phyloP scores from a whole-genome alignment of 805 yeast species.

The Suhomyces pyralidae region DNA sequence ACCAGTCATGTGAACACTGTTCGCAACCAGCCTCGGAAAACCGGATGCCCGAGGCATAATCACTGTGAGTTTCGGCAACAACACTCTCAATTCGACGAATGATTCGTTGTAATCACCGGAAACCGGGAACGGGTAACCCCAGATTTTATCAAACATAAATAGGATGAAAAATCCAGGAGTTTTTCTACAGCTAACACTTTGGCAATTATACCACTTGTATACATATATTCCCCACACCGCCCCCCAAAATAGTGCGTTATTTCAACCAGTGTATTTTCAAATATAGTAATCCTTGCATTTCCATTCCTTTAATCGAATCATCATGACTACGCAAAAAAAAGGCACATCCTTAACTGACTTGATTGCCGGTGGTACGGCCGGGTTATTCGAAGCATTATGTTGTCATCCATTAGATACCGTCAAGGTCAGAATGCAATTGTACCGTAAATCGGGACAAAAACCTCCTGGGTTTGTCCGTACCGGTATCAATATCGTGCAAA shows the following conservation, averaged over 20 bases:
- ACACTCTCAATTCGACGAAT: not conserved
- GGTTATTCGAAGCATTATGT: slow-evolving; percentile 93
- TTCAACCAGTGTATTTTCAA: not conserved
- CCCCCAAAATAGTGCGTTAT: not conserved
- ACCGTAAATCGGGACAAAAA: slow-evolving; percentile 65
- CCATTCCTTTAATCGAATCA: not conserved
- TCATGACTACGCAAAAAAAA: slow-evolving; percentile 23
- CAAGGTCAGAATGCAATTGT: slow-evolving; percentile 95
- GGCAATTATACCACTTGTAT: not conserved
- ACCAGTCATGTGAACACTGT: not conserved
- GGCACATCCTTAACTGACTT: slow-evolving; percentile 56
- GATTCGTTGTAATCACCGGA: not conserved
- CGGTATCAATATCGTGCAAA: slow-evolving; percentile 70
- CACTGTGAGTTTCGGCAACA: not conserved
- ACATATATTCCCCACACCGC: not conserved
- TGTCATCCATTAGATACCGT: slow-evolving; percentile 98
- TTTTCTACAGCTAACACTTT: not conserved
- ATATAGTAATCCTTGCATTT: not conserved
- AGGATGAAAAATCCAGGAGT: not conserved
- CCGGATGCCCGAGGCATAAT: not conserved
- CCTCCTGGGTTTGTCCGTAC: slow-evolving; percentile 86
- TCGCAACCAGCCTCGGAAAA: not conserved
- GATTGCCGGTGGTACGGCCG: slow-evolving; percentile 96
- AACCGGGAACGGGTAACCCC: slow-evolving; percentile 2
- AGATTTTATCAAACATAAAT: slow-evolving; percentile 1